Evolutionary conservation across 768 basidiomycete genomes (phyloP).

Genomic region (Phaeotremella fagi): DNA sequence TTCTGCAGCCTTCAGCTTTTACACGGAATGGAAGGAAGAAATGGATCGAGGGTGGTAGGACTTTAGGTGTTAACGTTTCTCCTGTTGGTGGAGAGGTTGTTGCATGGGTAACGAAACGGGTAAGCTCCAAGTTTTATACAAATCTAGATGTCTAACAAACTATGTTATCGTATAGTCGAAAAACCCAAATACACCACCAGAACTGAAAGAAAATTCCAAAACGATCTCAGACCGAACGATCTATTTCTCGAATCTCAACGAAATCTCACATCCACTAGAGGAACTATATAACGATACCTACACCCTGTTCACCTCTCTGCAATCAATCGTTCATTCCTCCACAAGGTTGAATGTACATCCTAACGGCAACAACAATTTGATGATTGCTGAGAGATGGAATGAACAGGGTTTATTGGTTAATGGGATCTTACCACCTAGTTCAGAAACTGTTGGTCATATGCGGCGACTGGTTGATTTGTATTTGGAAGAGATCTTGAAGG

Average conservation of each 20-base stretch:
- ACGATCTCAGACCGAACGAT: slow-evolving; percentile 23
- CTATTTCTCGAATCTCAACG: slow-evolving; percentile 17
- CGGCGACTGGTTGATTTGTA: slow-evolving; percentile 33
- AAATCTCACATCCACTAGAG: slow-evolving; percentile 21
- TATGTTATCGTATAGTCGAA: slow-evolving; percentile 7
- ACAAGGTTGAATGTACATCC: slow-evolving; percentile 15
- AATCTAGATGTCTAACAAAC: background rate
- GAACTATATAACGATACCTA: slow-evolving; percentile 39
- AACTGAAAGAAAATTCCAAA: slow-evolving; percentile 2
- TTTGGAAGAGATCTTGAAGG: slow-evolving; percentile 23
- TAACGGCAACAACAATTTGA: slow-evolving; percentile 1
- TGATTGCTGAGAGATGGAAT: slow-evolving; percentile 30
- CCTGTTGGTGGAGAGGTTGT: slow-evolving; percentile 35
- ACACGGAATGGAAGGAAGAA: slow-evolving; percentile 15
- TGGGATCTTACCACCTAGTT: slow-evolving; percentile 26
- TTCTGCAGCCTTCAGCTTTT: slow-evolving; percentile 27
- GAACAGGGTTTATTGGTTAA: slow-evolving; percentile 21
- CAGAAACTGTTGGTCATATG: slow-evolving; percentile 40
- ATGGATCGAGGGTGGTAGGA: slow-evolving; percentile 29
- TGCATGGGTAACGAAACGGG: slow-evolving; percentile 23
- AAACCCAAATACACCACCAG: slow-evolving; percentile 18
- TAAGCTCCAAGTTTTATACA: slow-evolving; percentile 5
- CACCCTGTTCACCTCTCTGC: slow-evolving; percentile 39
- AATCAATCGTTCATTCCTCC: slow-evolving; percentile 30
- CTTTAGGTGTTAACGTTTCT: slow-evolving; percentile 10